Conservation (phyloP, 371 early-diverging fungal genomes). For the Homolaphlyctis polyrhiza region DNA sequence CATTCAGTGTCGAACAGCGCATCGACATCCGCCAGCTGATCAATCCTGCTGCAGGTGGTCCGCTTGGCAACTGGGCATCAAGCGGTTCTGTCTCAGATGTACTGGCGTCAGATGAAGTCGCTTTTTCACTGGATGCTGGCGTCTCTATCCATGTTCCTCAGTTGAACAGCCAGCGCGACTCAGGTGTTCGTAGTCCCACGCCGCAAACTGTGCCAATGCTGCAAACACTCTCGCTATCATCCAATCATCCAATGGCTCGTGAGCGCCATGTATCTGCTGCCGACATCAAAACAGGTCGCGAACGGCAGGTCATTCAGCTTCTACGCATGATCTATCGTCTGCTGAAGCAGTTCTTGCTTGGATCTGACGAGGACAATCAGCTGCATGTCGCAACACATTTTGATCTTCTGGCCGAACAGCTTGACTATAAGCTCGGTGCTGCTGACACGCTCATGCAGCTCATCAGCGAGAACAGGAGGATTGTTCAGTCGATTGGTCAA, state of each 20-base stretch:
- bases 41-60: too few relatives aligned
- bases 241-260: too few relatives aligned
- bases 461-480: constrained; percentile 20
- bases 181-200: too few relatives aligned
- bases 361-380: constrained; percentile 29
- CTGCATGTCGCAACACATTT: constrained; percentile 24
- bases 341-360: constrained; percentile 27
- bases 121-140: too few relatives aligned
- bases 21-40: constrained; percentile 14
- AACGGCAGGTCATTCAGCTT: constrained; percentile 6
- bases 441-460: constrained; percentile 36
- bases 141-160: too few relatives aligned
- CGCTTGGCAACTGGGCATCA: too few relatives aligned
- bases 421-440: constrained; percentile 27
- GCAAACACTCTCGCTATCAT: too few relatives aligned
- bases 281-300: constrained; percentile 14
- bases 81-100: too few relatives aligned
- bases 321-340: constrained; percentile 20
- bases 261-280: background rate
- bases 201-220: too few relatives aligned
- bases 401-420: constrained; percentile 20
- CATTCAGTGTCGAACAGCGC: constrained; percentile 37
- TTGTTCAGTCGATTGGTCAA: constrained; percentile 22
- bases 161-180: too few relatives aligned
- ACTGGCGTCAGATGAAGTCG: too few relatives aligned